These are phyloP conservation scores for Daldinia eschscholtzii DNA, from an alignment of 2,329 filamentous ascomycete species.

Conservation along the genomic window DNA sequence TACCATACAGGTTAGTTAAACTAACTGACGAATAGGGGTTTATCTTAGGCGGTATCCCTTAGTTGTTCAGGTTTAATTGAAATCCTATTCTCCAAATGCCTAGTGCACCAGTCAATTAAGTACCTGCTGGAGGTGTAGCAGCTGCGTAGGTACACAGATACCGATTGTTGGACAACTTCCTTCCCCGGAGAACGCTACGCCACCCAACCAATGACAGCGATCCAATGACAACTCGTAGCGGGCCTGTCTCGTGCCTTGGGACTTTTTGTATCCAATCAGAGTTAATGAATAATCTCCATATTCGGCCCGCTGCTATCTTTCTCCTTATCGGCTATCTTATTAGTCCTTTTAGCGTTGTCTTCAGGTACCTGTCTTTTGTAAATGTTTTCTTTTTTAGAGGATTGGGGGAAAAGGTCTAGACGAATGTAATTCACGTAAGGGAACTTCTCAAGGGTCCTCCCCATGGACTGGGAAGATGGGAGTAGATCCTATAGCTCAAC, in stretches of 20 bases:
- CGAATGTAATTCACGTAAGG: constrained; percentile 22
- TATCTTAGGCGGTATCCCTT: constrained; percentile 7
- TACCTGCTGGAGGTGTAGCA: not conserved
- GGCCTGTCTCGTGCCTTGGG: constrained; percentile 37
- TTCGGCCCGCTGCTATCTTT: constrained; percentile 48
- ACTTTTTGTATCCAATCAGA: constrained; percentile 43
- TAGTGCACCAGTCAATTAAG: not conserved
- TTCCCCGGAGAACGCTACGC: constrained; percentile 39
- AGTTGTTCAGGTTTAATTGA: constrained; percentile 18
- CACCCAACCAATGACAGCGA: constrained; percentile 40
- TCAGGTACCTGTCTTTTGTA: not conserved
- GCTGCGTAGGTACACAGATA: not conserved
- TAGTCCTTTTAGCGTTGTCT: not conserved
- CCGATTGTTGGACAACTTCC: constrained; percentile 29
- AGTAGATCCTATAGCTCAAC: not conserved
- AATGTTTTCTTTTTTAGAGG: constrained; percentile 12
- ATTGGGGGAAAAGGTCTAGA: constrained; percentile 34
- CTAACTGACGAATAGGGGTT: constrained; percentile 20
- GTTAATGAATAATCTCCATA: constrained; percentile 26
- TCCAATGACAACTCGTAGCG: constrained; percentile 14
- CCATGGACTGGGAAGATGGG: not conserved
- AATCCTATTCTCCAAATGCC: constrained; percentile 16
- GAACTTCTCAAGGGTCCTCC: constrained; percentile 1
- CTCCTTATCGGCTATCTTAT: constrained; percentile 42
- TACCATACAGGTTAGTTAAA: constrained; percentile 16